Evolutionary conservation across 352 stramenopile genomes (phyloP).

Genomic region (Phytopythium helicoides): DNA sequence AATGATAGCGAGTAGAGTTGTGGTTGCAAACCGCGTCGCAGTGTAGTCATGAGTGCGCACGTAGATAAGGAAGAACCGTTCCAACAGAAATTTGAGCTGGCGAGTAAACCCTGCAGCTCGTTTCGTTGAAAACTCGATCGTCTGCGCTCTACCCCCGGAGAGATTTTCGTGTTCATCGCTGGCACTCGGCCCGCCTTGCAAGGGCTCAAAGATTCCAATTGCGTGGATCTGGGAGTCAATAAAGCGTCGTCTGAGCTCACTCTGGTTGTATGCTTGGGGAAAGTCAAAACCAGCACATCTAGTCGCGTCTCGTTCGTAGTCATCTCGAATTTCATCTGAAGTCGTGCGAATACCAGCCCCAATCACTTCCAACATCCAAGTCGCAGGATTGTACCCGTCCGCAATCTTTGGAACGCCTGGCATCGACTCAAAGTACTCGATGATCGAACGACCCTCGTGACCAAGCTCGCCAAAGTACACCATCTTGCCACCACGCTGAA

Average conservation of each 20-base stretch:
- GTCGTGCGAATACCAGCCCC: conserved; percentile 81
- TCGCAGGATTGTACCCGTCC: conserved; percentile 77
- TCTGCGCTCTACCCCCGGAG: too few relatives aligned
- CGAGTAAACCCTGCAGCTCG: conserved; percentile 22
- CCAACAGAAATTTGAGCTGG: conserved; percentile 51
- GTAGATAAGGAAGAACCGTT: conserved; percentile 68
- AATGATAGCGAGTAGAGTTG: conserved; percentile 31
- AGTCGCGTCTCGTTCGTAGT: conserved; percentile 4
- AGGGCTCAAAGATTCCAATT: too few relatives aligned
- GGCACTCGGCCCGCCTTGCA: conserved; percentile 20
- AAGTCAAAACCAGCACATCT: conserved; percentile 32
- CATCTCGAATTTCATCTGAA: conserved; percentile 33
- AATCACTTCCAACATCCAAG: too few relatives aligned
- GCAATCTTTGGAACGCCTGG: conserved; percentile 37
- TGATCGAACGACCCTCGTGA: conserved; percentile 30
- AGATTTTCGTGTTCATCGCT: conserved; percentile 21
- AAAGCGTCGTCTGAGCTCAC: too few relatives aligned
- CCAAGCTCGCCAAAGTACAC: conserved; percentile 86
- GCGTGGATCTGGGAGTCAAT: too few relatives aligned
- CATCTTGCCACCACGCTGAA: conserved; percentile 77
- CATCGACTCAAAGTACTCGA: conserved; percentile 63
- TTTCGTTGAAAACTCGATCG: conserved; percentile 24
- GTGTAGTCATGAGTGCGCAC: conserved; percentile 88
- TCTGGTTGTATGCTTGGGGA: too few relatives aligned
- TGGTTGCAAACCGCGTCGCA: conserved; percentile 23